Evolutionary conservation across 2,329 filamentous ascomycete genomes (phyloP).

Genomic region (Lasiodiplodia sp.): DNA sequence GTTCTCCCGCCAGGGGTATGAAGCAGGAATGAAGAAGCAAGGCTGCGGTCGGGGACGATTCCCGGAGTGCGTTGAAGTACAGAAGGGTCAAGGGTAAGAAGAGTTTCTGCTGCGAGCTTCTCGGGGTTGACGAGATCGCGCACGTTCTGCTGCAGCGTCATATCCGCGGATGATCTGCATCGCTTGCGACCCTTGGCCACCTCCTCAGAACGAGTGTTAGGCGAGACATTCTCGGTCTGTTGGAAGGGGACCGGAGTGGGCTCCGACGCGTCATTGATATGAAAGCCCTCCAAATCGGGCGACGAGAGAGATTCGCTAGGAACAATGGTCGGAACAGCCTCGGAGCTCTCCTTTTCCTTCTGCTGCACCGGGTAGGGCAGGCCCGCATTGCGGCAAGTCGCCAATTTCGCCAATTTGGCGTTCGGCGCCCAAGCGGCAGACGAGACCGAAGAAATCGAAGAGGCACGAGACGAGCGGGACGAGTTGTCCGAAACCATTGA

Average conservation of each 20-base stretch:
- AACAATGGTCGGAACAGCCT: constrained; percentile 36
- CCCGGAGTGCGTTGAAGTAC: constrained; percentile 34
- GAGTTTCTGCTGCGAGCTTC: constrained; percentile 31
- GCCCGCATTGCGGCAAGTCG: constrained; percentile 59
- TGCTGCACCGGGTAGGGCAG: constrained; percentile 49
- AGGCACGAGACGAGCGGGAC: constrained; percentile 59
- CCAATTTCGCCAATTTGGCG: constrained; percentile 58
- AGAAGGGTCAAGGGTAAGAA: constrained; percentile 31
- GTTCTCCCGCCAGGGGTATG: constrained; percentile 35
- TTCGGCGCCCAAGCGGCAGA: constrained; percentile 60
- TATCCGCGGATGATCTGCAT: constrained; percentile 67
- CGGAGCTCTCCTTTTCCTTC: constrained; percentile 47
- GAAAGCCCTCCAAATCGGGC: constrained; percentile 55
- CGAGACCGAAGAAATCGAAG: constrained; percentile 62
- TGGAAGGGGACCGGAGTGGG: constrained; percentile 34
- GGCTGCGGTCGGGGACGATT: constrained; percentile 46
- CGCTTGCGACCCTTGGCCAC: constrained; percentile 60
- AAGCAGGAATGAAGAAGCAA: constrained; percentile 44
- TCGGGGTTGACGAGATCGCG: constrained; percentile 63
- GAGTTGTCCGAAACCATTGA: constrained; percentile 69
- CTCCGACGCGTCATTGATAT: constrained; percentile 54
- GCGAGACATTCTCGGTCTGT: constrained; percentile 14
- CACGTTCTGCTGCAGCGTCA: constrained; percentile 69
- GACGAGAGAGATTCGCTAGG: constrained; percentile 47
- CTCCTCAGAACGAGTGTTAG: constrained; percentile 28